A percentile compares a stretch with the other conserved stretches of the same genome.
Conservation (phyloP, 164 flowering plant genomes). For the Pachysandra terminalis region DNA sequence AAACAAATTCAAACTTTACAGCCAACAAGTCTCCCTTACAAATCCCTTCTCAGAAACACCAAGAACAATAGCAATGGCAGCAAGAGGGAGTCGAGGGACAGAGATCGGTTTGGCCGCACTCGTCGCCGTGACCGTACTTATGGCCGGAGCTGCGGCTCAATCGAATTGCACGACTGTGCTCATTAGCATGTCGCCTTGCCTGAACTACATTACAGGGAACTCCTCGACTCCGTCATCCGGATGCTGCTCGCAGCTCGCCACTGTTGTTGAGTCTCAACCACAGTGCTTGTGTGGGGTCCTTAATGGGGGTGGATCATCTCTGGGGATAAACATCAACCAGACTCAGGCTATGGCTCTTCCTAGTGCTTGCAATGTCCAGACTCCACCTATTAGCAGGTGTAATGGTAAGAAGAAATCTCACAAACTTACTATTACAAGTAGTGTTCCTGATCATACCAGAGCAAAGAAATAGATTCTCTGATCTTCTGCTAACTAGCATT, state of each 20-base stretch:
- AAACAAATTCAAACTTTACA: too few relatives aligned
- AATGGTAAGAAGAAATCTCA: constrained; percentile 16
- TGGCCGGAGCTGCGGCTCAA: constrained; percentile 20
- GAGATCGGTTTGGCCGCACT: too few relatives aligned
- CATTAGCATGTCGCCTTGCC: constrained; percentile 34
- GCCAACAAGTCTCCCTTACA: too few relatives aligned
- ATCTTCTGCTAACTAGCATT: too few relatives aligned
- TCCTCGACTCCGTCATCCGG: constrained; percentile 27
- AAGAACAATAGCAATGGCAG: too few relatives aligned
- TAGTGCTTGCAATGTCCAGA: constrained; percentile 29
- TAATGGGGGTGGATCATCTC: constrained; percentile 10
- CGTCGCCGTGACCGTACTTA: too few relatives aligned
- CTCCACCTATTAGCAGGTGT: constrained; percentile 27
- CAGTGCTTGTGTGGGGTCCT: constrained; percentile 26
- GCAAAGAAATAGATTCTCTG: too few relatives aligned
- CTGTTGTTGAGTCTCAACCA: constrained; percentile 23
- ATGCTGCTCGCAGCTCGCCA: constrained; percentile 29
- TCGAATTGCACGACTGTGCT: constrained; percentile 24
- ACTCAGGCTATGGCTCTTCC: constrained; percentile 31
- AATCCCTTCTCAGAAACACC: too few relatives aligned
- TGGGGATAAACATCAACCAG: constrained; percentile 27
- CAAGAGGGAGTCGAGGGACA: too few relatives aligned
- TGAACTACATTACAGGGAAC: constrained; percentile 26
- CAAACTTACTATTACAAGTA: too few relatives aligned
- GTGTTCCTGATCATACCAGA: too few relatives aligned